Percentiles rank a stretch among this genome's conserved stretches.
These are phyloP conservation scores for Acanthamoeba castellanii DNA, from an alignment of 208 protist species.

Conservation along the genomic window DNA sequence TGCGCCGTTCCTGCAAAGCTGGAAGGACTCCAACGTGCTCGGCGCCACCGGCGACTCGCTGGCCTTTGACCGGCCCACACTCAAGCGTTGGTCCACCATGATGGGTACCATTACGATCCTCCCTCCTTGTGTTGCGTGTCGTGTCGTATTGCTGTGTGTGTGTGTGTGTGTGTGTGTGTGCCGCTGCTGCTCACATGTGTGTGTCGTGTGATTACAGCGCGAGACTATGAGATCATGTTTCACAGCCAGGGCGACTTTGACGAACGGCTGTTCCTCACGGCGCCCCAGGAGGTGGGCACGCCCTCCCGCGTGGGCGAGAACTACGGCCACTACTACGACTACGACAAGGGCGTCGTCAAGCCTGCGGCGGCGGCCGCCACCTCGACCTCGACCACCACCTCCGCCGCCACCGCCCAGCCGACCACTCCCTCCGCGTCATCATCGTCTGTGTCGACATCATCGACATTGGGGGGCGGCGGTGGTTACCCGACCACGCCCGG, in stretches of 20 bases:
- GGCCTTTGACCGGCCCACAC: neutral
- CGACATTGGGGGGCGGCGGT: neutral
- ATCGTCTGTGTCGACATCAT: neutral
- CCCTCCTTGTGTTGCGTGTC: neutral
- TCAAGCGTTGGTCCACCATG: conserved; percentile 36
- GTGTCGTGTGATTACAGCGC: neutral
- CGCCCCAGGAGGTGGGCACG: conserved; percentile 34
- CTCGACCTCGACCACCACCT: neutral
- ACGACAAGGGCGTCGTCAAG: neutral
- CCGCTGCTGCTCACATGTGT: neutral
- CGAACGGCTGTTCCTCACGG: conserved; percentile 48
- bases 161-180: neutral
- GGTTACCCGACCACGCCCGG: neutral
- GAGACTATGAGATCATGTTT: conserved; percentile 68
- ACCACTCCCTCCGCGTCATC: neutral
- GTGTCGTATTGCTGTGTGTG: neutral
- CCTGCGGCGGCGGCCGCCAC: neutral
- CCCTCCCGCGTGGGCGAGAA: conserved; percentile 21
- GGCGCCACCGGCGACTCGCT: neutral
- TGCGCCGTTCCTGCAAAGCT: neutral
- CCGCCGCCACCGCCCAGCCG: neutral
- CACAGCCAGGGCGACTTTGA: conserved; percentile 55
- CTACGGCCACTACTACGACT: conserved; percentile 62
- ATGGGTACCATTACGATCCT: neutral
- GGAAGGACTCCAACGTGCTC: conserved; percentile 21